Conservation (phyloP, 495 filamentous ascomycete genomes). For the Penicillium subrubescens region DNA sequence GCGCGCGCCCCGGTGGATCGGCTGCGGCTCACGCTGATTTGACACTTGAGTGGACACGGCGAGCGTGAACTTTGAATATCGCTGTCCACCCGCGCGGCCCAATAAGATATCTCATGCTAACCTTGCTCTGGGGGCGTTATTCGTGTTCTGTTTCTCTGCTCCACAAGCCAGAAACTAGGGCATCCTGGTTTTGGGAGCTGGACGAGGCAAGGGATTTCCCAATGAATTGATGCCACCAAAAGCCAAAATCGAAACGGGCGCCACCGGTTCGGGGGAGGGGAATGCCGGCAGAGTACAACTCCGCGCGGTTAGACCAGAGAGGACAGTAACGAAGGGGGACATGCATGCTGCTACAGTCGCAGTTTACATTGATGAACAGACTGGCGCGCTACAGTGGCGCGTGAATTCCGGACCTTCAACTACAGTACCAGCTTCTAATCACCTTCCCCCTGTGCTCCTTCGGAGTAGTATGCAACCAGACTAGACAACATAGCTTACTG, state of each 20-base stretch:
- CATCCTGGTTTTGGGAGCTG: background rate
- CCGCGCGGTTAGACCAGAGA: background rate
- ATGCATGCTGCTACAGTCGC: background rate
- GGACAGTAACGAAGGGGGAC: background rate
- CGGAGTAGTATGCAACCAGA: background rate
- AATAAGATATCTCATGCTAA: constrained; percentile 7
- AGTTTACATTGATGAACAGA: constrained; percentile 6
- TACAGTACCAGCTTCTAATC: background rate
- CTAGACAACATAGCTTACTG: background rate
- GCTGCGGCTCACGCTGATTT: constrained; percentile 25
- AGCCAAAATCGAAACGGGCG: constrained; percentile 1
- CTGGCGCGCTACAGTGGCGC: constrained; percentile 6
- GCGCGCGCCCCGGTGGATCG: constrained; percentile 24
- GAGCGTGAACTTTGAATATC: constrained; percentile 15
- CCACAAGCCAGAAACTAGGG: background rate
- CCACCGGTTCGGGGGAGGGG: background rate
- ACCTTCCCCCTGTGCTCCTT: background rate
- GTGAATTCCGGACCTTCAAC: background rate
- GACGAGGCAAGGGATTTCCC: background rate
- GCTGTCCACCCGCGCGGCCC: constrained; percentile 8
- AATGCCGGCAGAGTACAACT: background rate
- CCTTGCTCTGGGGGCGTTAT: background rate
- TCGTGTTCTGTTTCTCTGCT: background rate
- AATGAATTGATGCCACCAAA: constrained; percentile 10
- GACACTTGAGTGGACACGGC: constrained; percentile 18